Conservation (phyloP, 1,284 basidiomycete genomes). For the Cryptococcus sp. region DNA sequence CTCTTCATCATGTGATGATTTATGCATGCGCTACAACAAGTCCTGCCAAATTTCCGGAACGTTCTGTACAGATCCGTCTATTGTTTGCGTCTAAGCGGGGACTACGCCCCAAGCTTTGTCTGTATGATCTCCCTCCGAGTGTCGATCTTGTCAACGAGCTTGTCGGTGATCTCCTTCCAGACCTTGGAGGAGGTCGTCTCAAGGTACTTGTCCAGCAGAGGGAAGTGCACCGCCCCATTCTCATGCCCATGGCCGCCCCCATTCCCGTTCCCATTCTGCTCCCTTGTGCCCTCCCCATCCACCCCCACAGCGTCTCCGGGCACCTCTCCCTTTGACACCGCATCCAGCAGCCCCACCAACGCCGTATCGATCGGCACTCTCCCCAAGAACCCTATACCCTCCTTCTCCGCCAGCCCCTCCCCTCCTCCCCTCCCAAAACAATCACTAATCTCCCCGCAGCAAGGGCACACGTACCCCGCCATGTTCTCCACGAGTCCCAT, state of each 20-base stretch:
- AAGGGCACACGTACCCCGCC: slow-evolving; percentile 97
- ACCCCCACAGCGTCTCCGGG: slow-evolving; percentile 25
- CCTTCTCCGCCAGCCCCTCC: slow-evolving; percentile 73
- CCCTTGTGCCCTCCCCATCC: too few relatives aligned
- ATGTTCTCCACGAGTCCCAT: slow-evolving; percentile 96
- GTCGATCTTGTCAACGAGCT: slow-evolving; percentile 33
- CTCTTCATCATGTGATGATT: too few relatives aligned
- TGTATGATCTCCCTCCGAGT: slow-evolving; percentile 13
- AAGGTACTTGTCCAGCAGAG: slow-evolving; percentile 48
- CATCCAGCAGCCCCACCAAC: slow-evolving; percentile 82
- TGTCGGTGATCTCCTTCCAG: slow-evolving; percentile 44
- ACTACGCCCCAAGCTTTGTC: not conserved
- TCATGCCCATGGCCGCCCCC: not conserved
- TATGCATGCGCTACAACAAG: too few relatives aligned
- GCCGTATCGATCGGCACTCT: slow-evolving; percentile 91
- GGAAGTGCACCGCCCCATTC: slow-evolving; percentile 23
- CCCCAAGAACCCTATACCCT: slow-evolving; percentile 76
- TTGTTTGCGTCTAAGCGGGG: not conserved
- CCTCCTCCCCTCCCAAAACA: slow-evolving; percentile 95
- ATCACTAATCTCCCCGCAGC: slow-evolving; percentile 88
- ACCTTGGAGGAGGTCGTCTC: slow-evolving; percentile 48
- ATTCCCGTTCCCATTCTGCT: not conserved
- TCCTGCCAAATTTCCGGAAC: too few relatives aligned
- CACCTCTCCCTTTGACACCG: slow-evolving; percentile 53
- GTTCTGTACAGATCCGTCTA: too few relatives aligned